phyloP scores from a whole-genome alignment of 257 asterid species.

The Primulina huaijiensis region DNA sequence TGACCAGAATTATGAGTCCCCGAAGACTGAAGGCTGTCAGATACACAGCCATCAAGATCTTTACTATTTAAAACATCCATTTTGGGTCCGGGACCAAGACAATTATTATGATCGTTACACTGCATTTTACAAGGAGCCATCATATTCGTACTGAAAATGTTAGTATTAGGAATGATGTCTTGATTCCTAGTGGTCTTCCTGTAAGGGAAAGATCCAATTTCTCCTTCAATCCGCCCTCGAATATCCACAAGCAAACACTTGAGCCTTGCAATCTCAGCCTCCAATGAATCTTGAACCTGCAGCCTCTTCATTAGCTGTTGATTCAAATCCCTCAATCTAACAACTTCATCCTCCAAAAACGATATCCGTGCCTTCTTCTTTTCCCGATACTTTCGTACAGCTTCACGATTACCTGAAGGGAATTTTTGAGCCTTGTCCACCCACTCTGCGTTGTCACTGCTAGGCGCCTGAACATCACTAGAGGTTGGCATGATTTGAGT shows the following conservation, averaged over 20 bases:
- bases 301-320: conserved; percentile 87
- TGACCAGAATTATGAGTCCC: conserved; percentile 39
- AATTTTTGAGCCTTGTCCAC: conserved; percentile 65
- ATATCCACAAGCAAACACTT: conserved; percentile 95
- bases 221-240: conserved; percentile 95
- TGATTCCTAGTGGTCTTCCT: conserved; percentile 64
- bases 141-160: conserved; percentile 37
- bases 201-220: conserved; percentile 92
- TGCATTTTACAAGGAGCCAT: conserved; percentile 78
- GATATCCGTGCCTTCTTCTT: conserved; percentile 91
- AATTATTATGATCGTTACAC: conserved; percentile 67
- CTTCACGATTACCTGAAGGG: conserved; percentile 84
- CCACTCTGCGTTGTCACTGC: conserved; percentile 85
- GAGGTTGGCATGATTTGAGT: conserved; percentile 76
- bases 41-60: conserved; percentile 54
- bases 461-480: conserved; percentile 56
- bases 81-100: conserved; percentile 70
- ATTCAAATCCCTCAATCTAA: conserved; percentile 45
- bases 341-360: conserved; percentile 82
- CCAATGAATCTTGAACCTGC: conserved; percentile 77
- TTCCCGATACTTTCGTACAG: conserved; percentile 92
- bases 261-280: conserved; percentile 71
- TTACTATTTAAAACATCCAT: conserved; percentile 42
- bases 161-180: conserved; percentile 42
- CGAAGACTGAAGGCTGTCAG: conserved; percentile 52